Percentiles rank a stretch among this genome's conserved stretches.
Conservation (phyloP, 164 flowering plant species). For the Sextonia rubra region DNA sequence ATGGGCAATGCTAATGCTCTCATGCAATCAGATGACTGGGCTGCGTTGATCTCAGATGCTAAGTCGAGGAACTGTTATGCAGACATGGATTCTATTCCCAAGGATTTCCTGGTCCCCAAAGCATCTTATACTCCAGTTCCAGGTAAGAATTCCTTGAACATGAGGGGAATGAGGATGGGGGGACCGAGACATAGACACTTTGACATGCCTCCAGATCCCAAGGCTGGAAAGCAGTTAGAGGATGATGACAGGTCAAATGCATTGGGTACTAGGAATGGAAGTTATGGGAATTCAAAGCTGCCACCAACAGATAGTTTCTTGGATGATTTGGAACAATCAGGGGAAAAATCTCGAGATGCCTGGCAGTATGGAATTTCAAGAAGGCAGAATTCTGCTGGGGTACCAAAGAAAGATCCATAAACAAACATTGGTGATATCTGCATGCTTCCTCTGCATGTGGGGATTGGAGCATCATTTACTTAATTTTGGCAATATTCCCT, state of each 20-base stretch:
- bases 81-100: constrained; percentile 82
- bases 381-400: constrained; percentile 29
- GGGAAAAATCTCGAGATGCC: constrained; percentile 50
- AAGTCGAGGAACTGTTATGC: constrained; percentile 68
- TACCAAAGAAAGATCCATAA: constrained; percentile 28
- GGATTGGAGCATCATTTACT: constrained; percentile 1
- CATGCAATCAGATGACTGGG: constrained; percentile 85
- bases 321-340: constrained; percentile 45
- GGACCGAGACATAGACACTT: constrained; percentile 52
- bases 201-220: constrained; percentile 55
- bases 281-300: constrained; percentile 34
- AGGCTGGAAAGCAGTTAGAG: constrained; percentile 53
- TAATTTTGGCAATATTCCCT: background rate
- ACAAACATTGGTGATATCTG: background rate
- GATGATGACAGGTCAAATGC: constrained; percentile 38
- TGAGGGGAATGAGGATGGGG: constrained; percentile 46
- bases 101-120: constrained; percentile 56
- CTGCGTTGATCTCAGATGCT: constrained; percentile 81
- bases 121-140: constrained; percentile 32
- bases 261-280: constrained; percentile 42
- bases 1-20: constrained; percentile 92
- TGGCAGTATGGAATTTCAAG: constrained; percentile 55
- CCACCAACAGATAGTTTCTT: constrained; percentile 36
- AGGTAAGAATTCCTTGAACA: constrained; percentile 34
- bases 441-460: background rate